Evolutionary conservation across 2,329 filamentous ascomycete species (phyloP).

Genomic region (Zymoseptoria ardabiliae): DNA sequence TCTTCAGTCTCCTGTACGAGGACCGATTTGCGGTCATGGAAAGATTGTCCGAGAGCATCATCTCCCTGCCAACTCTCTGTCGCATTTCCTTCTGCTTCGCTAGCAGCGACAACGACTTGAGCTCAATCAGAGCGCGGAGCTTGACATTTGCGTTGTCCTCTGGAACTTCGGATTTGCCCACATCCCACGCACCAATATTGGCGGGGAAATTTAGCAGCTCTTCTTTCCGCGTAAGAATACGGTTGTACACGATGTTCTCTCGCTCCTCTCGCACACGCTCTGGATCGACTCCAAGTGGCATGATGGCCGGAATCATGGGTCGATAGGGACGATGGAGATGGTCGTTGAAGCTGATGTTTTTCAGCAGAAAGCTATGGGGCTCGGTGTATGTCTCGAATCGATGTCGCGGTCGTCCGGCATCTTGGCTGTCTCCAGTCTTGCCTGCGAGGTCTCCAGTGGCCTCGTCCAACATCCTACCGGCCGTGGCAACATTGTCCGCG

Average conservation of each 20-base stretch:
- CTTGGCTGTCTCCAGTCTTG: constrained; percentile 31
- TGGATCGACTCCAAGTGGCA: constrained; percentile 81
- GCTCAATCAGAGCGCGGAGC: constrained; percentile 85
- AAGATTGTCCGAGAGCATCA: constrained; percentile 92
- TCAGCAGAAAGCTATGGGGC: constrained; percentile 54
- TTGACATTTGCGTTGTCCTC: constrained; percentile 76
- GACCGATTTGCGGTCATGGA: constrained; percentile 95
- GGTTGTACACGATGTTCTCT: constrained; percentile 82
- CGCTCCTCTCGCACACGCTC: constrained; percentile 80
- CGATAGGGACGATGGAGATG: constrained; percentile 71
- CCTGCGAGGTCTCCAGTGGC: constrained; percentile 36
- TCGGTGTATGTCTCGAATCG: constrained; percentile 68
- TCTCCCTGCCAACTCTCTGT: constrained; percentile 79
- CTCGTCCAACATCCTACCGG: constrained; percentile 46
- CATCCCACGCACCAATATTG: constrained; percentile 82
- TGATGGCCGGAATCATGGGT: constrained; percentile 75
- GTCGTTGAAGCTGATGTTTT: constrained; percentile 67
- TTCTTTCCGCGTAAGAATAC: constrained; percentile 74
- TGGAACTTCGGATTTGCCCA: constrained; percentile 57
- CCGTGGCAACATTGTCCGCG: constrained; percentile 35
- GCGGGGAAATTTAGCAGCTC: constrained; percentile 79
- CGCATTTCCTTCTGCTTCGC: constrained; percentile 81
- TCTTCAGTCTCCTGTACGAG: constrained; percentile 90
- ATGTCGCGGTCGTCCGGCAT: constrained; percentile 29
- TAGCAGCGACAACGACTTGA: constrained; percentile 83